Base-by-base conservation (phyloP, 495 filamentous ascomycete species). In the Penicillium desertorum region DNA sequence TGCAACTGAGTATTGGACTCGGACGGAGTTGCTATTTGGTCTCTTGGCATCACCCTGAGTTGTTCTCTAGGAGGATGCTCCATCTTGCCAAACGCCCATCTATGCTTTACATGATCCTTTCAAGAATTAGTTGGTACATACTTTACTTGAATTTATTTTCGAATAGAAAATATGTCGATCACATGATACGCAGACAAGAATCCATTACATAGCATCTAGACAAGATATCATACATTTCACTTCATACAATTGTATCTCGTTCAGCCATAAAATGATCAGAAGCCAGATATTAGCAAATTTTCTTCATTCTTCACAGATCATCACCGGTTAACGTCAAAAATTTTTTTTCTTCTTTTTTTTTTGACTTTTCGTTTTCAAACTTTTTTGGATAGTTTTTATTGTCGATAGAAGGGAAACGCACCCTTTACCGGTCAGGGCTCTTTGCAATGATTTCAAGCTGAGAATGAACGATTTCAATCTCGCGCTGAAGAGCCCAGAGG, bases 1-100 rank as follows among this genome's bases (percentile, higher is more conserved):
- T 14, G 83, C 87, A 25, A 74, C 79, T 51, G 88, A 90, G 54
- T 93, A 92, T 67, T 92, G 87, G 86, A 90, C 87, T 71, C 83
- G 86, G 57, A 92, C 90, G 12, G 81, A 83, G 59, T 73, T 94
- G 61, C 64, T 96, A 42, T 94, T 96, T 71, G 88, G 78, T 5
- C 65, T 86, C 22, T 69, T 86, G 57, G 67, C 68, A 6, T 47
- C 54, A 36, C 64, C 52, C 7, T 69, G 56, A 52, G 17, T 19
- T 17, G 4, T 30, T 16, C 3, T 22, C 41, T 53, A 25, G 16
- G n/a, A 7, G 8, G 2, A n/a, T 39, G 36, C 36, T 17, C 7
- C 8, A 19, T n/a, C 3, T 36, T 29, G 25, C 17, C 29, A 34
- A 25, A 17, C 4, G 8, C 42, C 16, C 4, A 20, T 34, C 10